Evolutionary conservation across 23 red algal genomes (phyloP).

Genomic region (Pyropia haitanensis): DNA sequence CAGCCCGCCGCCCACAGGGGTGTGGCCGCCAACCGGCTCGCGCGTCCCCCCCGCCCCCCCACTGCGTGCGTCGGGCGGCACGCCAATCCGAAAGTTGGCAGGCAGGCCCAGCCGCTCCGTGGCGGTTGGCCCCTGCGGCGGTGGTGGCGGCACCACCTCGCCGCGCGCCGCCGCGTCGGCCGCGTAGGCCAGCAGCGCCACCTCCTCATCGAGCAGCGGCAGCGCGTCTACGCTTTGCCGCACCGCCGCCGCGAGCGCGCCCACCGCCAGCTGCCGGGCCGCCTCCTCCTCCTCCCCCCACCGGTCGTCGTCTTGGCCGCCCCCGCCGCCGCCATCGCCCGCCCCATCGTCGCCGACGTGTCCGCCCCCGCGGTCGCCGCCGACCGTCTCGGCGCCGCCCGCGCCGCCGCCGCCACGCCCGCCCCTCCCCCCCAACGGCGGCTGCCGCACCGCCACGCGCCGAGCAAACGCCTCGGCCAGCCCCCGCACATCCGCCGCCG

Average conservation of each 20-base stretch:
- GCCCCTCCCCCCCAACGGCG: no score
- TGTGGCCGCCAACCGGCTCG: no score
- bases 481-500: conserved; percentile 5
- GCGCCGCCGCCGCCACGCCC: no score
- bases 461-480: conserved; percentile 19
- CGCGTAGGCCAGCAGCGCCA: conserved; percentile 33
- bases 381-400: not conserved
- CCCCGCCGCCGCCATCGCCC: not conserved
- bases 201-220: conserved; percentile 13
- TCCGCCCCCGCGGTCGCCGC: conserved; percentile 1
- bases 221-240: conserved; percentile 21
- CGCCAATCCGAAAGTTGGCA: conserved; percentile 36
- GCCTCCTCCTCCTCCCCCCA: conserved; percentile 18
- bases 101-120: conserved; percentile 21
- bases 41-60: not conserved
- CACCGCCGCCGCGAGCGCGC: conserved; percentile 24
- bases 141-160: conserved; percentile 20
- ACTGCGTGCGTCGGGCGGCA: no score
- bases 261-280: conserved; percentile 14
- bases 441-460: not conserved
- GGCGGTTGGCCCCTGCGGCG: conserved; percentile 13
- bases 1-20: not conserved
- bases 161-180: conserved; percentile 17
- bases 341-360: conserved; percentile 5
- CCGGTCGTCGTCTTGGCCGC: not conserved